Evolutionary conservation across 2,329 filamentous ascomycete genomes (phyloP).

Genomic region (Xylariaceae sp.): DNA sequence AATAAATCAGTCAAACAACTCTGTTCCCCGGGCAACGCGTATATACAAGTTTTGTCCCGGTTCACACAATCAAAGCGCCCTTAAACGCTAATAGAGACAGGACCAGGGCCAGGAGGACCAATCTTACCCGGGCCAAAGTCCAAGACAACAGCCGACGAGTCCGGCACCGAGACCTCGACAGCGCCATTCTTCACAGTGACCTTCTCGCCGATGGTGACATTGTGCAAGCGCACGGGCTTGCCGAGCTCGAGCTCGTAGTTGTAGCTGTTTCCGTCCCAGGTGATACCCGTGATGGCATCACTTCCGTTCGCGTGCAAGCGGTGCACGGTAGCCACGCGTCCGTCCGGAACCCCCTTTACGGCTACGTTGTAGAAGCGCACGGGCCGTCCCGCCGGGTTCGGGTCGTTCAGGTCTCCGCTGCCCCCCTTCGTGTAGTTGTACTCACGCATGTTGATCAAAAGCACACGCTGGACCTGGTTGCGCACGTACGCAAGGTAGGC

Average conservation of each 20-base stretch:
- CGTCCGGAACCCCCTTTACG: conserved; percentile 24
- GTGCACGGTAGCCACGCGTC: conserved; percentile 35
- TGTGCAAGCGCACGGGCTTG: conserved; percentile 46
- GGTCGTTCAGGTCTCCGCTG: conserved; percentile 27
- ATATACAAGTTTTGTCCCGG: no score
- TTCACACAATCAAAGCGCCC: no score
- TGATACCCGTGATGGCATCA: conserved; percentile 57
- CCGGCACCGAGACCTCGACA: conserved; percentile 36
- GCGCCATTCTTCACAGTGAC: conserved; percentile 35
- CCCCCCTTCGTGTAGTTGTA: conserved; percentile 55
- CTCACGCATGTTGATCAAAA: conserved; percentile 52
- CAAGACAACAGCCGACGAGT: conserved; percentile 40
- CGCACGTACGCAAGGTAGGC: conserved; percentile 53
- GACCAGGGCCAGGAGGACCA: no score
- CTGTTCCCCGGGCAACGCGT: no score
- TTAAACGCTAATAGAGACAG: no score
- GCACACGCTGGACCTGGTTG: conserved; percentile 41
- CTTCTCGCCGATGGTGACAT: conserved; percentile 50
- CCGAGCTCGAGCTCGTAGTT: conserved; percentile 54
- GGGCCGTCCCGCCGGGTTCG: conserved; percentile 30
- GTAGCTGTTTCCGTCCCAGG: conserved; percentile 58
- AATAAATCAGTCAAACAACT: no score
- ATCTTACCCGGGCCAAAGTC: conserved; percentile 25
- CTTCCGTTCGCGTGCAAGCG: conserved; percentile 56
- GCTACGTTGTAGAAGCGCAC: conserved; percentile 39